Conservation (phyloP, 768 basidiomycete species). For the Hebeloma cylindrosporum region DNA sequence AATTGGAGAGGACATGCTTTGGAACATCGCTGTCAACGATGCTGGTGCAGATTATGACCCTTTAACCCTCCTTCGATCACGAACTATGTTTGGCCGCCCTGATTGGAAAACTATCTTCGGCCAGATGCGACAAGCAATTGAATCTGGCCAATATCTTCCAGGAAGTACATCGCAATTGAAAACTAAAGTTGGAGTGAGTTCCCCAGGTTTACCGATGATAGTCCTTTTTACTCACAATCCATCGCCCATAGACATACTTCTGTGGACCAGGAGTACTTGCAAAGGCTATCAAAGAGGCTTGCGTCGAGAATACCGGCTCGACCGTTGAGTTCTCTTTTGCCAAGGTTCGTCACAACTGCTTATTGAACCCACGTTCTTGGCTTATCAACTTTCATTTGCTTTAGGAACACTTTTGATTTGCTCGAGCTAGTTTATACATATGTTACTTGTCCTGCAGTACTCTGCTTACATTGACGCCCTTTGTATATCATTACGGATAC, state of each 20-base stretch:
- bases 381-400: neutral
- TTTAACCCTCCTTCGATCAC: conserved; percentile 81
- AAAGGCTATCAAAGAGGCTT: conserved; percentile 74
- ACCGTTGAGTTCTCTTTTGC: conserved; percentile 77
- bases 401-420: conserved; percentile 66
- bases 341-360: conserved; percentile 48
- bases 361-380: neutral
- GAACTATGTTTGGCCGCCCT: conserved; percentile 91
- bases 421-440: too few species aligned
- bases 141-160: conserved; percentile 78
- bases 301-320: conserved; percentile 50
- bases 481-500: too few species aligned
- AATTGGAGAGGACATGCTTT: conserved; percentile 82
- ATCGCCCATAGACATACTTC: conserved; percentile 69
- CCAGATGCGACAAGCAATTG: conserved; percentile 74
- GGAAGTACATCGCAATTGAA: conserved; percentile 77
- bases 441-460: too few species aligned
- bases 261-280: conserved; percentile 81
- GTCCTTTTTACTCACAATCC: conserved; percentile 6
- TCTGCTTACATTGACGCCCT: too few species aligned
- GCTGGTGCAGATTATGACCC: conserved; percentile 86
- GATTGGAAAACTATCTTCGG: conserved; percentile 84
- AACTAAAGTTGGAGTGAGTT: conserved; percentile 79
- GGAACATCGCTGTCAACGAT: conserved; percentile 90
- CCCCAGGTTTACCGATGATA: neutral